A percentile compares a stretch with the other conserved stretches of the same genome.
Conservation (phyloP, 257 asterid genomes). For the Apocynum venetum region DNA sequence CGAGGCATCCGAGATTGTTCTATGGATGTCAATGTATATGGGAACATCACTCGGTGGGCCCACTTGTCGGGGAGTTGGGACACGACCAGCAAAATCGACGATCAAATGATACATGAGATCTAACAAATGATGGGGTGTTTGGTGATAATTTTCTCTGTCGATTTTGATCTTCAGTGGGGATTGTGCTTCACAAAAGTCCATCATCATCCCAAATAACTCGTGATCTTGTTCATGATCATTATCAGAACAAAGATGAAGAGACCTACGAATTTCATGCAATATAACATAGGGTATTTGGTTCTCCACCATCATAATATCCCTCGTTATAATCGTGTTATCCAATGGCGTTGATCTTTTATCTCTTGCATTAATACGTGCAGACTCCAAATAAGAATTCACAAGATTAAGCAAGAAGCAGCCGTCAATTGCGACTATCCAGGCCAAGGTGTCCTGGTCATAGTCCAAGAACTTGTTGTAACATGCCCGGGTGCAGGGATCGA, state of each 20-base stretch:
- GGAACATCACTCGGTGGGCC: conserved; percentile 1
- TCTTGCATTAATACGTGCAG: background rate
- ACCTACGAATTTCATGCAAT: conserved; percentile 21
- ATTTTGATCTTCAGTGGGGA: conserved; percentile 29
- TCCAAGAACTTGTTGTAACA: conserved; percentile 42
- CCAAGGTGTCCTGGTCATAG: conserved; percentile 33
- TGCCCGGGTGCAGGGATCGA: conserved; percentile 33
- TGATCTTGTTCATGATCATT: background rate
- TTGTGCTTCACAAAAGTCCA: conserved; percentile 19
- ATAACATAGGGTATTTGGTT: conserved; percentile 38
- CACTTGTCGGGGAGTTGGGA: background rate
- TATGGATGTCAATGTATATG: background rate
- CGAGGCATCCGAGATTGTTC: background rate
- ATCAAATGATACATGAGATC: conserved; percentile 36
- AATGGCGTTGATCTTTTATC: background rate
- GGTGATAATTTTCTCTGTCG: background rate
- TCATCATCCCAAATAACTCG: conserved; percentile 10
- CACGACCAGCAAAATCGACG: conserved; percentile 4
- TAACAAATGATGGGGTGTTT: conserved; percentile 28
- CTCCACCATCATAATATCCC: conserved; percentile 40
- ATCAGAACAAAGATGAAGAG: background rate
- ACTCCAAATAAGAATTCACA: conserved; percentile 5
- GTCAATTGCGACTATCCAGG: conserved; percentile 44
- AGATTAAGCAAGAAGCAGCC: conserved; percentile 34
- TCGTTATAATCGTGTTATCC: conserved; percentile 19